Percentiles rank a stretch among this genome's conserved stretches.
Conservation (phyloP, 2,329 filamentous ascomycete species). For the Penicillium sp. region DNA sequence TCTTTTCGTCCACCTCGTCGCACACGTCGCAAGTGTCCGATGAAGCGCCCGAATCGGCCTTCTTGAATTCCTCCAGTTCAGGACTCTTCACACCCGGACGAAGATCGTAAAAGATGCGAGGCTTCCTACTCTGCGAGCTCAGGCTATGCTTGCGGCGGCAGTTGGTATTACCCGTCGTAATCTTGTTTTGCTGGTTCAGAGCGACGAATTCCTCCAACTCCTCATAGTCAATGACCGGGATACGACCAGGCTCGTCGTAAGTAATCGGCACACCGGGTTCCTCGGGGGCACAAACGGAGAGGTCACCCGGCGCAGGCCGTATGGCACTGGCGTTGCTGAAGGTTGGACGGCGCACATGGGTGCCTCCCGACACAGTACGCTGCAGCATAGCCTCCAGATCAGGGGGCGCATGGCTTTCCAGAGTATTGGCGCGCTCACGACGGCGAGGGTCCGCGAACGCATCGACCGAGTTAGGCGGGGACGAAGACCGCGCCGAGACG, state of each 20-base stretch:
- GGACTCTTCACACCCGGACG: slow-evolving; percentile 47
- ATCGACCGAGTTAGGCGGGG: slow-evolving; percentile 95
- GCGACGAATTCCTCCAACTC: slow-evolving; percentile 90
- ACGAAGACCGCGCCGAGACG: slow-evolving; percentile 68
- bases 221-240: slow-evolving; percentile 87
- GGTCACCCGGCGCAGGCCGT: slow-evolving; percentile 52
- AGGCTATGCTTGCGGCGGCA: slow-evolving; percentile 49
- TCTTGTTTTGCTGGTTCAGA: slow-evolving; percentile 58
- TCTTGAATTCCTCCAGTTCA: slow-evolving; percentile 44
- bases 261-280: slow-evolving; percentile 81
- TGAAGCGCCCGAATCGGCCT: slow-evolving; percentile 32
- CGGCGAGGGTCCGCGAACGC: slow-evolving; percentile 91
- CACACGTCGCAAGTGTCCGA: slow-evolving; percentile 35
- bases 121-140: slow-evolving; percentile 55
- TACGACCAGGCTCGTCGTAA: slow-evolving; percentile 74
- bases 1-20: slow-evolving; percentile 41
- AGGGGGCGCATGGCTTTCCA: slow-evolving; percentile 62
- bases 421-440: slow-evolving; percentile 72
- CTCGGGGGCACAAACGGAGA: slow-evolving; percentile 40
- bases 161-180: slow-evolving; percentile 17
- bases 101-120: slow-evolving; percentile 65
- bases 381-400: slow-evolving; percentile 64
- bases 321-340: slow-evolving; percentile 61
- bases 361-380: slow-evolving; percentile 71
- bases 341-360: slow-evolving; percentile 63